Percentiles rank a stretch among this genome's conserved stretches.
Conservation (phyloP, 148 eudicot species). For the Beta vulgaris region DNA sequence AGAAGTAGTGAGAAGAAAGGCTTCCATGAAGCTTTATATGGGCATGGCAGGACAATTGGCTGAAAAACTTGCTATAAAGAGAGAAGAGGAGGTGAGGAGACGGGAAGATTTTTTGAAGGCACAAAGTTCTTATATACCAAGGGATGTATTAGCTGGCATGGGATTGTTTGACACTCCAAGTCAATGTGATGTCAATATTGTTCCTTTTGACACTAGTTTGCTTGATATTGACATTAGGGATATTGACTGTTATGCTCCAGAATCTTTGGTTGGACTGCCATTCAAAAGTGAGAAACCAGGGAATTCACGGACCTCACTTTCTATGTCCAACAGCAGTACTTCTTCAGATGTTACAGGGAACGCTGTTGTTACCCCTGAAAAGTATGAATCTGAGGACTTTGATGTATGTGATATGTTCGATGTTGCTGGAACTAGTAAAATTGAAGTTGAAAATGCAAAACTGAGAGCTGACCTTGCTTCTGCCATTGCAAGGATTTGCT, state of each 20-base stretch:
- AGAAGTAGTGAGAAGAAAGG: conserved; percentile 87
- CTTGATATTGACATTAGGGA: conserved; percentile 83
- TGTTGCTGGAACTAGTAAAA: conserved; percentile 86
- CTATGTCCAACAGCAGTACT: conserved; percentile 49
- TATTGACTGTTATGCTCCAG: conserved; percentile 84
- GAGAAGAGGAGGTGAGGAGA: conserved; percentile 80
- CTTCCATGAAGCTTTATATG: conserved; percentile 95
- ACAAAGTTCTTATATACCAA: conserved; percentile 68
- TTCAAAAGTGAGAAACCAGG: conserved; percentile 57
- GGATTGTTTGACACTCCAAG: conserved; percentile 90
- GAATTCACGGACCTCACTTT: conserved; percentile 46
- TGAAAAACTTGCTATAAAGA: conserved; percentile 87
- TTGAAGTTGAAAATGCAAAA: conserved; percentile 96
- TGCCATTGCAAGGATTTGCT: conserved; percentile 75
- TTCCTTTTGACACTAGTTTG: conserved; percentile 81
- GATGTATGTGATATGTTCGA: conserved; percentile 68
- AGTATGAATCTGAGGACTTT: conserved; percentile 43
- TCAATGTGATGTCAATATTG: conserved; percentile 84
- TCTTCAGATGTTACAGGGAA: conserved; percentile 45
- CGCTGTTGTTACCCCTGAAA: conserved; percentile 37
- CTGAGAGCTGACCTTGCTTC: conserved; percentile 95
- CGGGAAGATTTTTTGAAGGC: conserved; percentile 80
- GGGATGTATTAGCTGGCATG: conserved; percentile 78
- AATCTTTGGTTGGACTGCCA: conserved; percentile 60
- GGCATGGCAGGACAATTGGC: conserved; percentile 98